Base-by-base conservation (phyloP, 306 rosid species). In the Sesbania bispinosa region DNA sequence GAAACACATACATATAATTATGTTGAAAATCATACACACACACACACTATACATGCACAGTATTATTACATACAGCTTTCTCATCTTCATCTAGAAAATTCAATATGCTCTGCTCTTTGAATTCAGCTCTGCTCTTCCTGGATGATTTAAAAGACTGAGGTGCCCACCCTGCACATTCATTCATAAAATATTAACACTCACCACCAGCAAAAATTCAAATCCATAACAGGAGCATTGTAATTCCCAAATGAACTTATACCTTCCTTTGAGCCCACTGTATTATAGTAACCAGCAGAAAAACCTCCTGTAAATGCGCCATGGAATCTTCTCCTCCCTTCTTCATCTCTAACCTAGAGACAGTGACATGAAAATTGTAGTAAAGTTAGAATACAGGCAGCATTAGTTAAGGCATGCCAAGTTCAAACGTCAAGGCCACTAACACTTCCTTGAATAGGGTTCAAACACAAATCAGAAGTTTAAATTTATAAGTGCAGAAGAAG, bases 281-380 rank as follows among this genome's bases (percentile, higher is more conserved):
- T 94, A 79, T 82, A 94, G 81, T 88, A 90, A 69, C 99, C 99
- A 52, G 99, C 97, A 51, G 99, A 94, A 81, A 33, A 94, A 30
- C 99, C 97, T 51, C 97, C 97, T 0, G 92, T 86, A 82, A 94
- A 94, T 19, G 99, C 97, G 7, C 99, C 99, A 69, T 94, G 99
- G 74, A 94, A 91, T 84, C 99, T 88, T 83, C 99, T 88, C 76
- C 96, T 84, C 76, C 99, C 99, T 88, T 94, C 99, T 57, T 91
- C 99, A 54, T 94, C 97, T 83, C 78, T 86, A 77, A 94, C 99
- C 99, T 94, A 78, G 8, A 70, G 76, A 74, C 23, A 27, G 6
- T 23, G 10, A 82, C 38, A 63, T 7, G 0, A 62, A 20, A 67
- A 53, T 21, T 43, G 18, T 14, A 42, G 47, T 20, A 36, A 43